Conservation (phyloP, 192 early-diverging fungal species). For the Nowakowskiella sp. region DNA sequence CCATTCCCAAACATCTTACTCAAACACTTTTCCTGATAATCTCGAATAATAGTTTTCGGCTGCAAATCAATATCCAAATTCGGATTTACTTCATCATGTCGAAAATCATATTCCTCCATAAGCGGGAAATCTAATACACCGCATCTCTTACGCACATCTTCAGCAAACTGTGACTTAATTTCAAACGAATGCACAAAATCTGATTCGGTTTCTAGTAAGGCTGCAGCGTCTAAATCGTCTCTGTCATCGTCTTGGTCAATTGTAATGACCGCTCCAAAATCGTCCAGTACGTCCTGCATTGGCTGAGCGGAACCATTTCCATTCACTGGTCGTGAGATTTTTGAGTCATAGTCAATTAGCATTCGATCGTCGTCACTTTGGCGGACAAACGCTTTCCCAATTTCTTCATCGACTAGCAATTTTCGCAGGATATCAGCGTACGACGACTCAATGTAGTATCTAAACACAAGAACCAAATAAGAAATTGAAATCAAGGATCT, state of each 20-base stretch:
- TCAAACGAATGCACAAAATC: conserved; percentile 48
- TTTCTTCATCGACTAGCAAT: conserved; percentile 70
- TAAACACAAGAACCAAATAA: conserved; percentile 3
- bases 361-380: conserved; percentile 25
- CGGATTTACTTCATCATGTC: conserved; percentile 67
- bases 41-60: conserved; percentile 90
- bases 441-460: conserved; percentile 89
- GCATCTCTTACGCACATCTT: conserved; percentile 84
- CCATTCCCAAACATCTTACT: conserved; percentile 98
- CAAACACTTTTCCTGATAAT: conserved; percentile 94
- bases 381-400: conserved; percentile 58
- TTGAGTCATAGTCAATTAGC: neutral
- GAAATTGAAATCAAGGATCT: neutral
- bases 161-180: conserved; percentile 32
- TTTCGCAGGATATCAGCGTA: conserved; percentile 81
- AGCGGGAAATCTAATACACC: conserved; percentile 89
- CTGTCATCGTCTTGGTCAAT: conserved; percentile 44
- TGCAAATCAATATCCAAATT: conserved; percentile 83
- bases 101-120: conserved; percentile 97
- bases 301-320: neutral
- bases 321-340: neutral
- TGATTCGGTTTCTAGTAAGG: conserved; percentile 14
- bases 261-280: conserved; percentile 49
- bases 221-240: conserved; percentile 25
- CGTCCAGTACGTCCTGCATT: conserved; percentile 14